Percentiles rank a stretch among this genome's conserved stretches.
phyloP scores from a whole-genome alignment of 176 grass and related monocot species.

The Oryza rufipogon region DNA sequence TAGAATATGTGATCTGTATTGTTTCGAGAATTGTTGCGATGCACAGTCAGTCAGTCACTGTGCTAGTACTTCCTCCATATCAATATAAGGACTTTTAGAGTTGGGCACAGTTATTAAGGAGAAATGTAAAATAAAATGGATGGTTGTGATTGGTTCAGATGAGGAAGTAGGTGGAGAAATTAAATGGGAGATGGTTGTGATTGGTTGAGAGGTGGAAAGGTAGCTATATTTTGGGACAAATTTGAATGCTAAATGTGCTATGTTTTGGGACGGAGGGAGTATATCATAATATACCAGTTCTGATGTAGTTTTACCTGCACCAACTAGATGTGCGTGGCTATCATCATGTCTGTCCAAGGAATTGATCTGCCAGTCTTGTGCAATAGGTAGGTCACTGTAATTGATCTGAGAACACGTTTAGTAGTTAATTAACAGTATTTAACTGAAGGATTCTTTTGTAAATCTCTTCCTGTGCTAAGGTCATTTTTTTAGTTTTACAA shows the following conservation, averaged over 20 bases:
- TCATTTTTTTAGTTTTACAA: slow-evolving; percentile 8
- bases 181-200: no score
- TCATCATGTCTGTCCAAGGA: slow-evolving; percentile 2
- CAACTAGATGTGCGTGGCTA: background rate
- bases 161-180: no score
- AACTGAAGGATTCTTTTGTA: slow-evolving; percentile 19
- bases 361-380: background rate
- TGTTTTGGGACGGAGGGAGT: background rate
- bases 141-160: no score
- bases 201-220: no score
- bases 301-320: background rate
- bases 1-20: background rate
- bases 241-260: no score
- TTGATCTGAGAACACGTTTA: slow-evolving; percentile 13
- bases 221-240: no score
- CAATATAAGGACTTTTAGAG: no score
- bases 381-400: background rate
- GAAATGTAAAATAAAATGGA: no score
- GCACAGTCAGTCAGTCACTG: background rate
- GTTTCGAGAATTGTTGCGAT: background rate
- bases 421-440: slow-evolving; percentile 11
- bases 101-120: no score
- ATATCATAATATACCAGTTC: slow-evolving; percentile 11
- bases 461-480: slow-evolving; percentile 8
- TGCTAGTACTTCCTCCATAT: background rate